These are phyloP conservation scores for Brassica hybrid DNA, from an alignment of 441 rosid species.

Conservation along the genomic window DNA sequence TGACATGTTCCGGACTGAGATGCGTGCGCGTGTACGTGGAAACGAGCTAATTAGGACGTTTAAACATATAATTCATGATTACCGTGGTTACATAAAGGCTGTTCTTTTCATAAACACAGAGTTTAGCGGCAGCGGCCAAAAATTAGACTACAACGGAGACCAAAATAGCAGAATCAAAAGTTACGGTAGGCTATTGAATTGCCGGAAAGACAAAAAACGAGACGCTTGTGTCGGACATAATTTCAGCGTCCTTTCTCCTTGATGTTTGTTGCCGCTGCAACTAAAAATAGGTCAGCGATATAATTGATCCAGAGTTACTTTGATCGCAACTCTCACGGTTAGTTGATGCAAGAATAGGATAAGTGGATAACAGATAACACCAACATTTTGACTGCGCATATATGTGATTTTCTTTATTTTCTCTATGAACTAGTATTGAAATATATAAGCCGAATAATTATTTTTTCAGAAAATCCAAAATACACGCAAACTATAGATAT, in stretches of 20 bases:
- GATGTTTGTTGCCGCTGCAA: no score
- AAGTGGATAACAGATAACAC: no score
- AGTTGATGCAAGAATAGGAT: not conserved
- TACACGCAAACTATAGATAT: not conserved
- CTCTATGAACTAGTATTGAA: not conserved
- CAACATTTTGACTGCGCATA: not conserved
- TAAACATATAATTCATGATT: not conserved
- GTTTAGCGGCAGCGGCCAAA: no score
- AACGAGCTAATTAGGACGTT: slow-evolving; percentile 49
- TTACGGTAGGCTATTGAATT: no score
- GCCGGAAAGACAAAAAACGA: no score
- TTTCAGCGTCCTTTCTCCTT: no score
- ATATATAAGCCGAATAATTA: not conserved
- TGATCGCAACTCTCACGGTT: not conserved
- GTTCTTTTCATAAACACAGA: no score
- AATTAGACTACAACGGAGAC: no score
- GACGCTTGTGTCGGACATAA: no score
- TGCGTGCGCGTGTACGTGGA: slow-evolving; percentile 52
- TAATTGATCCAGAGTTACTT: slow-evolving; percentile 1
- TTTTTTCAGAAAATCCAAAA: not conserved
- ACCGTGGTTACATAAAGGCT: not conserved
- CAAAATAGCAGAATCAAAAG: no score
- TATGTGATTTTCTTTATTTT: not conserved
- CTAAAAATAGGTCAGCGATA: no score
- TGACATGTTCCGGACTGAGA: slow-evolving; percentile 61